Evolutionary conservation across 2,329 filamentous ascomycete genomes (phyloP).

Genomic region (Setomelanomma holmii): DNA sequence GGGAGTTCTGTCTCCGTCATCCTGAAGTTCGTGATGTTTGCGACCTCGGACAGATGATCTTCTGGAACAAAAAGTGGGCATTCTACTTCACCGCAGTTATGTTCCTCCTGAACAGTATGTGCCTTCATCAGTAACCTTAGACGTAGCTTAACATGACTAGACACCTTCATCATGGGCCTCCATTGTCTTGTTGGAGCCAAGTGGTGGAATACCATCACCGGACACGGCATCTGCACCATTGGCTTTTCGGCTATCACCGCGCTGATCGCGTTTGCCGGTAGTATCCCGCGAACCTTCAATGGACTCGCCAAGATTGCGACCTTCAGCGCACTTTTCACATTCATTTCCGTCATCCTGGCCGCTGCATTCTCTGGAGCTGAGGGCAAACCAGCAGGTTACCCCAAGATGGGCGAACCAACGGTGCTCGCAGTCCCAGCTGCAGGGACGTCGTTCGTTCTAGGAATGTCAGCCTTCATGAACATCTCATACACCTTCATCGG

Average conservation of each 20-base stretch:
- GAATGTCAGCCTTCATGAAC: constrained; percentile 89
- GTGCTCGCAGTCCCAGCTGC: constrained; percentile 72
- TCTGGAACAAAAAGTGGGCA: constrained; percentile 80
- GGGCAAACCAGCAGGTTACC: constrained; percentile 72
- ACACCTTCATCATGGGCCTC: constrained; percentile 59
- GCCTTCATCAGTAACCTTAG: constrained; percentile 51
- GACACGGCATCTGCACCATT: constrained; percentile 76
- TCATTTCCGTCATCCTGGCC: constrained; percentile 84
- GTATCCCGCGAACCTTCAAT: constrained; percentile 84
- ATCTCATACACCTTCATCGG: constrained; percentile 97
- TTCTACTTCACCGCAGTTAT: constrained; percentile 77
- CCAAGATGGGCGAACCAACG: constrained; percentile 64
- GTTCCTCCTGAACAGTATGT: constrained; percentile 94
- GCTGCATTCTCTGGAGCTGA: constrained; percentile 83
- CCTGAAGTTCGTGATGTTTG: constrained; percentile 92
- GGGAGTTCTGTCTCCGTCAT: constrained; percentile 90
- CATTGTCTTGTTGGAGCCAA: constrained; percentile 86
- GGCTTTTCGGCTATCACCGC: constrained; percentile 78
- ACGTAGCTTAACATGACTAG: not conserved
- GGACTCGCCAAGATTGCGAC: constrained; percentile 81
- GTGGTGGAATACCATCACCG: constrained; percentile 88
- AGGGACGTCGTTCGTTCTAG: constrained; percentile 80
- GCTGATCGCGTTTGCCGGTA: constrained; percentile 77
- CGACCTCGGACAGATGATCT: constrained; percentile 94
- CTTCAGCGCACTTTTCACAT: constrained; percentile 84